Evolutionary conservation across 2,329 filamentous ascomycete genomes (phyloP).

Genomic region (Harringtonia aguacate): DNA sequence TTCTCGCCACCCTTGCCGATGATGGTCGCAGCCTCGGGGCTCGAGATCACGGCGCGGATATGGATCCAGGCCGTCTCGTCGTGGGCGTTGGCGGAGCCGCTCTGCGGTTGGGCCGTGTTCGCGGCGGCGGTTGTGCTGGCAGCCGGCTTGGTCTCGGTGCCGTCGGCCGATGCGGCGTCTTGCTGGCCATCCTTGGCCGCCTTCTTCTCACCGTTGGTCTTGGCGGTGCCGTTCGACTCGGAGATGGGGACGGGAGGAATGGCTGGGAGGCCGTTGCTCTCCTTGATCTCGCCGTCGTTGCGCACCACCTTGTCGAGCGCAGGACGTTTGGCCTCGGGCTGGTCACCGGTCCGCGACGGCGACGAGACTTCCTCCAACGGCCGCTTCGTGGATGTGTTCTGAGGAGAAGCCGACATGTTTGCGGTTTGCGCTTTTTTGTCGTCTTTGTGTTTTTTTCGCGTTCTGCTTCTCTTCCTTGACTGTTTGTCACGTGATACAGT

Average conservation of each 20-base stretch:
- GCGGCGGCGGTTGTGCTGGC: conserved; percentile 25
- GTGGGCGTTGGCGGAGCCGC: conserved; percentile 46
- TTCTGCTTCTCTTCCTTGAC: neutral
- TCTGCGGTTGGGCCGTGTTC: conserved; percentile 27
- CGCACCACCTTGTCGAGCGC: conserved; percentile 87
- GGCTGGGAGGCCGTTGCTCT: conserved; percentile 23
- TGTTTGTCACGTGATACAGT: conserved; percentile 3
- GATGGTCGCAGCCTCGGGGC: conserved; percentile 91
- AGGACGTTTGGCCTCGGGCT: conserved; percentile 93
- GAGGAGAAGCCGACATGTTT: conserved; percentile 62
- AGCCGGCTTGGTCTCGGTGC: conserved; percentile 42
- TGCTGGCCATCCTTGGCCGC: conserved; percentile 48
- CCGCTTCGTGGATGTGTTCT: conserved; percentile 66
- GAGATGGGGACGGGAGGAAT: conserved; percentile 20
- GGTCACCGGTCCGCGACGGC: conserved; percentile 79
- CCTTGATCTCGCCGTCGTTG: conserved; percentile 47
- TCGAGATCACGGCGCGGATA: conserved; percentile 92
- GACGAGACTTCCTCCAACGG: conserved; percentile 96
- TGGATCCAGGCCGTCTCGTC: conserved; percentile 97
- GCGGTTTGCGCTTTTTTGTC: conserved; percentile 23
- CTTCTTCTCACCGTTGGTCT: conserved; percentile 37
- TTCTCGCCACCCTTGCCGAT: conserved; percentile 99
- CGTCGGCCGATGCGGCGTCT: conserved; percentile 60
- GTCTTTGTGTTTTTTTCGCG: conserved; percentile 10
- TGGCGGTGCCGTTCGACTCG: conserved; percentile 38